A percentile compares a stretch with the other conserved stretches of the same genome.
Conservation (phyloP, 768 basidiomycete species). For the Cubamyces sp. region DNA sequence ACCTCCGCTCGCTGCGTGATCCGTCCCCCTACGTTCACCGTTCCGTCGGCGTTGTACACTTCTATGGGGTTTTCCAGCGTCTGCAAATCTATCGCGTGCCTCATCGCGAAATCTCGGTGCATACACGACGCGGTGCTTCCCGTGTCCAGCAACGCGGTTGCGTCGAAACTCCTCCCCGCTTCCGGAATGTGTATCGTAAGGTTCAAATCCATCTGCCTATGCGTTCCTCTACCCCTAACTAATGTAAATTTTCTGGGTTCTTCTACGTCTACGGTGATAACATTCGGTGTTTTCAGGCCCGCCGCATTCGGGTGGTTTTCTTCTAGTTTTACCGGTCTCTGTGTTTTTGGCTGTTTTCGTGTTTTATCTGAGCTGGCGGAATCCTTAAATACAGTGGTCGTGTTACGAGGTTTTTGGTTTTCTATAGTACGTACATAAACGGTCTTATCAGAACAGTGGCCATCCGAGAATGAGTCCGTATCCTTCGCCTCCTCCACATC, state of each 20-base stretch:
- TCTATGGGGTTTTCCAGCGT: slow-evolving; percentile 20
- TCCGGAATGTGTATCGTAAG: neutral
- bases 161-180: neutral
- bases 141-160: slow-evolving; percentile 1
- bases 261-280: too few relatives aligned
- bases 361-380: neutral
- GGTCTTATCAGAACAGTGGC: too few relatives aligned
- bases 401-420: too few relatives aligned
- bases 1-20: slow-evolving; percentile 21
- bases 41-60: slow-evolving; percentile 29
- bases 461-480: too few relatives aligned
- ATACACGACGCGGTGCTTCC: slow-evolving; percentile 8
- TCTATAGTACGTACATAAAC: too few relatives aligned
- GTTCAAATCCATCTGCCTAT: neutral
- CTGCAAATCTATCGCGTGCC: slow-evolving; percentile 8
- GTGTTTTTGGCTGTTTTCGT: neutral
- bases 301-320: neutral
- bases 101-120: slow-evolving; percentile 10
- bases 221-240: neutral
- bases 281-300: neutral
- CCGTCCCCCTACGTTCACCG: slow-evolving; percentile 16
- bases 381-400: neutral
- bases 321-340: too few relatives aligned
- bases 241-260: neutral
- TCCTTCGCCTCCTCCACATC: neutral